Percentiles rank a stretch among this genome's conserved stretches.
phyloP scores from a whole-genome alignment of 2,329 filamentous ascomycete genomes.

The Albifimbria verrucaria region DNA sequence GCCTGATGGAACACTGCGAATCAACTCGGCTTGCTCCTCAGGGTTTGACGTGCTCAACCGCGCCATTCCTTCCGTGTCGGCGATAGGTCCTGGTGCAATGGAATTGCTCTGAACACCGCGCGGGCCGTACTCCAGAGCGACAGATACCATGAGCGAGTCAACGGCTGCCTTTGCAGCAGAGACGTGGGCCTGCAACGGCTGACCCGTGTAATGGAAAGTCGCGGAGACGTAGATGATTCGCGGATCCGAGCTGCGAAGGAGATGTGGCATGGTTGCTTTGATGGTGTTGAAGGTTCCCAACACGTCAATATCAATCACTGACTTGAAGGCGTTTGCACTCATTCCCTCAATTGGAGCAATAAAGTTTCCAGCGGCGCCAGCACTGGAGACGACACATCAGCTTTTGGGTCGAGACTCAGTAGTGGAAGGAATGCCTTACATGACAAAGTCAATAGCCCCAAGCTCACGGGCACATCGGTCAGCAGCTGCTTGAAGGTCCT shows the following conservation, averaged over 20 bases:
- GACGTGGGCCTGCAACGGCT: constrained; percentile 86
- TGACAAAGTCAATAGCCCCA: constrained; percentile 86
- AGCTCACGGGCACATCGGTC: constrained; percentile 78
- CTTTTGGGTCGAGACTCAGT: neutral
- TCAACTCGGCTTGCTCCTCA: constrained; percentile 27
- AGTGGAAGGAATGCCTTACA: constrained; percentile 50
- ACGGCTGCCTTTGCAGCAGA: constrained; percentile 87
- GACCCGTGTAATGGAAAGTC: constrained; percentile 85
- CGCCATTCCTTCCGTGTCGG: constrained; percentile 76
- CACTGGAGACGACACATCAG: constrained; percentile 45
- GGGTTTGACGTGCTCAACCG: constrained; percentile 47
- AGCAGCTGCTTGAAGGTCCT: constrained; percentile 58
- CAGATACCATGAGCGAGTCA: constrained; percentile 75
- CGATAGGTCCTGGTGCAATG: constrained; percentile 83
- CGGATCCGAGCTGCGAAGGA: constrained; percentile 71
- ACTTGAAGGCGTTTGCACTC: constrained; percentile 85
- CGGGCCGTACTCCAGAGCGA: constrained; percentile 88
- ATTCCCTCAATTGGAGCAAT: constrained; percentile 80
- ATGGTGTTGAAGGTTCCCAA: constrained; percentile 92
- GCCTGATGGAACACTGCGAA: constrained; percentile 63
- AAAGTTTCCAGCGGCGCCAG: constrained; percentile 95
- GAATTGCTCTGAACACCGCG: constrained; percentile 83
- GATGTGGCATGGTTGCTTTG: constrained; percentile 83
- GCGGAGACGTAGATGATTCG: constrained; percentile 89
- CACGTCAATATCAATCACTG: constrained; percentile 95